phyloP scores from a whole-genome alignment of 179 eudicot genomes.

The Silene vulgaris region DNA sequence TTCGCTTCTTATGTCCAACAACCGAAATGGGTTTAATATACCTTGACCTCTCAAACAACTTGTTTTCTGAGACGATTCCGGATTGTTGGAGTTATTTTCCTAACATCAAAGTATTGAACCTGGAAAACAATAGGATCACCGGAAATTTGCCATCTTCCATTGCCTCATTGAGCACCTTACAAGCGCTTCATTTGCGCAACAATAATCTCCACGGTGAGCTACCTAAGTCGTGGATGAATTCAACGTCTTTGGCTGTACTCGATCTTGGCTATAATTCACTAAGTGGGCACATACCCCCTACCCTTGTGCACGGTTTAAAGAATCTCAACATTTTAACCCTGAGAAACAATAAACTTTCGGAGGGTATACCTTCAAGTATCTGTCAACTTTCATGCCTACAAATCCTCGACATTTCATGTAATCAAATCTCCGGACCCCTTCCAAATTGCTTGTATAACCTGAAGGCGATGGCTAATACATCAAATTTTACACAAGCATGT shows the following conservation, averaged over 20 bases:
- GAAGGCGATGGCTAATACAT: conserved; percentile 14
- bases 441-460: conserved; percentile 25
- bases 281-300: conserved; percentile 28
- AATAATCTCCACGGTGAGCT: conserved; percentile 31
- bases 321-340: conserved; percentile 27
- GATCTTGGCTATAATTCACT: conserved; percentile 34
- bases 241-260: conserved; percentile 22
- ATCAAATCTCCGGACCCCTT: conserved; percentile 23
- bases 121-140: conserved; percentile 19
- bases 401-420: conserved; percentile 27
- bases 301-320: conserved; percentile 24
- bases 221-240: conserved; percentile 28
- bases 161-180: conserved; percentile 4
- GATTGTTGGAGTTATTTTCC: conserved; percentile 26
- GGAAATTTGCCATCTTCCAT: conserved; percentile 37
- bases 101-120: conserved; percentile 8
- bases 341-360: conserved; percentile 26
- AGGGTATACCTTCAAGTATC: conserved; percentile 24
- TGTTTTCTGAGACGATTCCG: conserved; percentile 24
- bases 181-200: conserved; percentile 29
- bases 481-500: background rate
- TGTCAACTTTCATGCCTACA: conserved; percentile 24
- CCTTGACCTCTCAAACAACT: conserved; percentile 35
- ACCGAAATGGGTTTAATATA: conserved; percentile 13
- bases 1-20: conserved; percentile 25